Conservation (phyloP, 2,329 filamentous ascomycete species). For the Apiospora arundinis region DNA sequence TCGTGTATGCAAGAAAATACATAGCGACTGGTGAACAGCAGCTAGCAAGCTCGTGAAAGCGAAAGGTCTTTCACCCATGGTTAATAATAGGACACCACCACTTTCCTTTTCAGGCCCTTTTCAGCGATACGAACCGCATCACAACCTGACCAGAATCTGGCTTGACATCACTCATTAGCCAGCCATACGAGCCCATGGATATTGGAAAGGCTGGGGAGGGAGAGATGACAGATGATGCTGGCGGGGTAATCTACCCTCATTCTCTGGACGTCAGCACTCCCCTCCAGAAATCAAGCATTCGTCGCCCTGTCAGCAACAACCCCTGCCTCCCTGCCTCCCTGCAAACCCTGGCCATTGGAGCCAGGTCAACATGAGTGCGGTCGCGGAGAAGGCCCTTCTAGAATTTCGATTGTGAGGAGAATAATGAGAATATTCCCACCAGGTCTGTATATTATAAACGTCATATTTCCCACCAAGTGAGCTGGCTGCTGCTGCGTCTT, state of each 20-base stretch:
- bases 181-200: background rate
- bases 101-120: background rate
- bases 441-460: background rate
- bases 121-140: slow-evolving; percentile 10
- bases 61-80: background rate
- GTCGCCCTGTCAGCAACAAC: slow-evolving; percentile 8
- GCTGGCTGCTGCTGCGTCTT: background rate
- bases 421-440: background rate
- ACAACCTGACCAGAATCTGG: slow-evolving; percentile 2
- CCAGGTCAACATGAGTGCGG: background rate
- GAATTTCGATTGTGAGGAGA: background rate
- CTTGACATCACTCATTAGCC: background rate
- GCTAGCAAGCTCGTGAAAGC: slow-evolving; percentile 9
- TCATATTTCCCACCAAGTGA: background rate
- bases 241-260: background rate
- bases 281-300: slow-evolving; percentile 3
- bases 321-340: background rate
- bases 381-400: slow-evolving; percentile 10
- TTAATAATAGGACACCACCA: slow-evolving; percentile 18
- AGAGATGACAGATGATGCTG: slow-evolving; percentile 1
- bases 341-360: background rate
- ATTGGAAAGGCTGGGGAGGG: background rate
- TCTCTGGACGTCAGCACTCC: background rate
- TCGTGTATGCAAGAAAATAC: slow-evolving; percentile 18
- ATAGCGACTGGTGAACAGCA: slow-evolving; percentile 4